Percentiles rank a stretch among this genome's conserved stretches.
These are phyloP conservation scores for Thelephora ganbajun DNA, from an alignment of 768 basidiomycete species.

Conservation along the genomic window DNA sequence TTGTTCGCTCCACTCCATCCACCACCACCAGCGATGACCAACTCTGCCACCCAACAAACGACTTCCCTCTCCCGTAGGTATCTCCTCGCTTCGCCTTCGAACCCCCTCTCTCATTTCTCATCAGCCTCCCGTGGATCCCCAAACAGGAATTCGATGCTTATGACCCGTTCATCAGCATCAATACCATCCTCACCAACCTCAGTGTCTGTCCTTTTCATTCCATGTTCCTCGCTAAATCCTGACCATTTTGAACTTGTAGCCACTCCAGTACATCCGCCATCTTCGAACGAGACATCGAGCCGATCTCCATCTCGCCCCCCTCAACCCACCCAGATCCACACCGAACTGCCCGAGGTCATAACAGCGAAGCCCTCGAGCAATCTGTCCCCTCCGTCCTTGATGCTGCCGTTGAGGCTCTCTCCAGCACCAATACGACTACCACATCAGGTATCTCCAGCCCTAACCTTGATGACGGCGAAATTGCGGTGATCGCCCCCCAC, in stretches of 20 bases:
- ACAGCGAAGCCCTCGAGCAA: constrained; percentile 62
- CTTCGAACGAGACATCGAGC: constrained; percentile 86
- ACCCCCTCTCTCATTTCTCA: too few species aligned
- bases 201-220: constrained; percentile 32
- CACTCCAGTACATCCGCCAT: constrained; percentile 82
- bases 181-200: constrained; percentile 74
- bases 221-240: constrained; percentile 3
- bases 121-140: neutral
- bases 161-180: constrained; percentile 47
- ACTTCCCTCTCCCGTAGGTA: too few species aligned
- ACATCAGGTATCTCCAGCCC: neutral
- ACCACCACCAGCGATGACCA: too few species aligned
- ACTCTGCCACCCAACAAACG: too few species aligned
- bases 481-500: constrained; percentile 50
- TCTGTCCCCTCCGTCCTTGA: constrained; percentile 80
- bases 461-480: constrained; percentile 33
- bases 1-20: too few species aligned
- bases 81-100: too few species aligned
- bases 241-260: constrained; percentile 11
- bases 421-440: constrained; percentile 14
- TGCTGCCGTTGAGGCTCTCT: constrained; percentile 63
- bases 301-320: constrained; percentile 28
- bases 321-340: constrained; percentile 44
- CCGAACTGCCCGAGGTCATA: constrained; percentile 56
- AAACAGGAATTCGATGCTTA: neutral